These are phyloP conservation scores for Monosporascus ibericus DNA, from an alignment of 2,329 filamentous ascomycete species.

Conservation along the genomic window DNA sequence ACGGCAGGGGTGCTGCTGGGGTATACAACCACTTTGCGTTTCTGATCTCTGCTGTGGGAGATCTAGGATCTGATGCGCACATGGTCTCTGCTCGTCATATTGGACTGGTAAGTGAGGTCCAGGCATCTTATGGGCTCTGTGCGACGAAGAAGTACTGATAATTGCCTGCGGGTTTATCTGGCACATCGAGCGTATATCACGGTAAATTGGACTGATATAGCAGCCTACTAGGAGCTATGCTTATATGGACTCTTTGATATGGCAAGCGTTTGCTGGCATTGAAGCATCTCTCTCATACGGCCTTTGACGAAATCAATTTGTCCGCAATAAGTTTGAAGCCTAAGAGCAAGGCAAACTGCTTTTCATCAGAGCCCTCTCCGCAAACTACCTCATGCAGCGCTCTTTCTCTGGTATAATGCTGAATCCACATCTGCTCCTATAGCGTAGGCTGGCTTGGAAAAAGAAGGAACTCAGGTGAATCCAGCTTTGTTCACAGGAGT, in stretches of 20 bases:
- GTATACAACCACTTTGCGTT: neutral
- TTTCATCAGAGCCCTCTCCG: neutral
- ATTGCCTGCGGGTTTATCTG: too few species aligned
- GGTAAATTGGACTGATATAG: too few species aligned
- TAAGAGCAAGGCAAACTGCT: neutral
- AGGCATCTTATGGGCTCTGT: neutral
- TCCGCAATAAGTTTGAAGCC: neutral
- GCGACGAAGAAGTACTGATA: too few species aligned
- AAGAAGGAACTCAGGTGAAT: neutral
- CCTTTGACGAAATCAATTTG: neutral
- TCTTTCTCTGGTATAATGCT: too few species aligned
- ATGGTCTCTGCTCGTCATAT: neutral
- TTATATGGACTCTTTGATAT: neutral
- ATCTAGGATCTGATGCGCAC: neutral
- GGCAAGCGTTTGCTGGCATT: neutral
- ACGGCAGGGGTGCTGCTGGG: neutral
- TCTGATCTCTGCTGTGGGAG: neutral
- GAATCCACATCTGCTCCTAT: too few species aligned
- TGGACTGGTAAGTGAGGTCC: neutral
- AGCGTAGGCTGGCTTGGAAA: neutral
- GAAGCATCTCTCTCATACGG: neutral
- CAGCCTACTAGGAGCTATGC: neutral
- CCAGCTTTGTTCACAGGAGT: neutral
- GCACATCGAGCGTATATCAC: too few species aligned
- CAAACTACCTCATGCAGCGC: neutral